phyloP scores from a whole-genome alignment of 2,329 filamentous ascomycete species.

The Xylaria sp. region DNA sequence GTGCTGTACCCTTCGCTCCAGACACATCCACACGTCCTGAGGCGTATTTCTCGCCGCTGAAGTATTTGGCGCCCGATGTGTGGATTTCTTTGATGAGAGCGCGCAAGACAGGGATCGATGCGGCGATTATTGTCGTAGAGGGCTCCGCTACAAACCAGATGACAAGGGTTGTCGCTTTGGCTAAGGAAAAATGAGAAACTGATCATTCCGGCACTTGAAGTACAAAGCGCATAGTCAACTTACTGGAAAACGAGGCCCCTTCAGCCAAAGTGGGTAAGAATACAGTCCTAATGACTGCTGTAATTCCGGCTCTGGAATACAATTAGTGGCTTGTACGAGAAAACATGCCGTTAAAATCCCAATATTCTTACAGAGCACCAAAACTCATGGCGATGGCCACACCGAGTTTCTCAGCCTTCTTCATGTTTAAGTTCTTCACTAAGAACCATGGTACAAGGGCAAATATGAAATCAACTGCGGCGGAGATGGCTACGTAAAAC shows the following conservation, averaged over 20 bases:
- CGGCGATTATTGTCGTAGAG: constrained; percentile 46
- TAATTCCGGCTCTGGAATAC: constrained; percentile 39
- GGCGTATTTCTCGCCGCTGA: constrained; percentile 32
- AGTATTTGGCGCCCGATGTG: constrained; percentile 38
- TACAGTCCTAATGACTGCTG: constrained; percentile 42
- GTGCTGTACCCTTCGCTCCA: constrained; percentile 29
- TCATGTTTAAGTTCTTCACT: constrained; percentile 48
- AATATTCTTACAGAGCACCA: constrained; percentile 36
- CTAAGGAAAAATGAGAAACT: constrained; percentile 16
- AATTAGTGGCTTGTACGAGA: not conserved
- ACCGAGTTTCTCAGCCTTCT: constrained; percentile 46
- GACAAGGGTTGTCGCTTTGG: constrained; percentile 38
- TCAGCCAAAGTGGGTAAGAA: constrained; percentile 37
- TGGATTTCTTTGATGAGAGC: constrained; percentile 46
- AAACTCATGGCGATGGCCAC: constrained; percentile 49
- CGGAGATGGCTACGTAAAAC: constrained; percentile 40
- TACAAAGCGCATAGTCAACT: constrained; percentile 22
- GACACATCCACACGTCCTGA: constrained; percentile 28
- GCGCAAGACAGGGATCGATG: constrained; percentile 51
- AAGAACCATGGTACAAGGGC: constrained; percentile 49
- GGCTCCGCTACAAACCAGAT: constrained; percentile 49
- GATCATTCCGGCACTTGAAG: not conserved
- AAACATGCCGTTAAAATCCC: not conserved
- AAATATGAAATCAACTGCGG: constrained; percentile 46
- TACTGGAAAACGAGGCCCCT: constrained; percentile 39